Conservation (phyloP, 768 basidiomycete genomes). For the Tulasnella sp. region DNA sequence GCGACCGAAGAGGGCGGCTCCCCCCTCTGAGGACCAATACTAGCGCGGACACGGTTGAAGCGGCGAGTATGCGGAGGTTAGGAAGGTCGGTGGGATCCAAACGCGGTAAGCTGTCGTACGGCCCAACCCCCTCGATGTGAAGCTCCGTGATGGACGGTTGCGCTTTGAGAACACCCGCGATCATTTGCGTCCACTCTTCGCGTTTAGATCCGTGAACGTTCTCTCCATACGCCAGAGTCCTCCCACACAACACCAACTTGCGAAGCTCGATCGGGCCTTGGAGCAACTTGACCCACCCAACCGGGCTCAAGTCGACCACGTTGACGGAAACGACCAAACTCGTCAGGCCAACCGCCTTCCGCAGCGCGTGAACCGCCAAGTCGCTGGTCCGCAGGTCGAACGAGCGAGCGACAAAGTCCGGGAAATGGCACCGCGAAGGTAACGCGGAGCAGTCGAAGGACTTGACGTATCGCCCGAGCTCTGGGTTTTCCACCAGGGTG, state of each 20-base stretch:
- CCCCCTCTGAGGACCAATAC: neutral
- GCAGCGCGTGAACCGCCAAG: neutral
- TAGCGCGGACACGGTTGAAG: neutral
- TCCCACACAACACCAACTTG: neutral
- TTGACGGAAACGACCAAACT: neutral
- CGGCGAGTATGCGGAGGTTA: neutral
- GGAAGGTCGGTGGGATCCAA: slow-evolving; percentile 5
- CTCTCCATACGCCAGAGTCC: neutral
- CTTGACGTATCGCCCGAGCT: neutral
- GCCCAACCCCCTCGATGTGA: neutral
- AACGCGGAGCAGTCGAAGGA: neutral
- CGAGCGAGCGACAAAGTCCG: neutral
- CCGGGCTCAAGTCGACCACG: neutral
- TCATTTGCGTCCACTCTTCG: neutral
- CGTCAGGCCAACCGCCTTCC: neutral
- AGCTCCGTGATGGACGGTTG: neutral
- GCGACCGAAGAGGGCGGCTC: neutral
- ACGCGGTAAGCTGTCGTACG: neutral
- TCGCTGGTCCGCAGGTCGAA: neutral
- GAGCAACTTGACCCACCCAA: neutral
- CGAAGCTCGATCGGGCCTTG: neutral
- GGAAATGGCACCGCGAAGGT: neutral
- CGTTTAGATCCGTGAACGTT: neutral
- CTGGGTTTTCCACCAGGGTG: neutral
- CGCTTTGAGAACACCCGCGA: slow-evolving; percentile 1